phyloP scores from a whole-genome alignment of 2,329 filamentous ascomycete species.

The Monilinia aucupariae region DNA sequence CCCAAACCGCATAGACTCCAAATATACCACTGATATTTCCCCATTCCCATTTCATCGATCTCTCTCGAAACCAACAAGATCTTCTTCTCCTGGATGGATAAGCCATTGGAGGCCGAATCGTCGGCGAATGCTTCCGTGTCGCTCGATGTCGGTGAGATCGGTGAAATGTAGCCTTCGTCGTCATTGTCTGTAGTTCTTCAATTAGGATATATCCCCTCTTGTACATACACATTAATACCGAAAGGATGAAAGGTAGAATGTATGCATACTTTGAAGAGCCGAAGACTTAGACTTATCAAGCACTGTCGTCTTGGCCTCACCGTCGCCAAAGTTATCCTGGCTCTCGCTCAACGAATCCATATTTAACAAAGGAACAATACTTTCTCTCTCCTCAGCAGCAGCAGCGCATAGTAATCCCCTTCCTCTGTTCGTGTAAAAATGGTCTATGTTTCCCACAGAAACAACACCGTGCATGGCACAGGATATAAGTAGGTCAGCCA shows the following conservation, averaged over 20 bases:
- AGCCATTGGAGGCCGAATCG: background rate
- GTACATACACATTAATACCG: background rate
- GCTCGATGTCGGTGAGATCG: background rate
- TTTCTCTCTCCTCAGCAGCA: constrained; percentile 5
- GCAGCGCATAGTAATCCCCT: background rate
- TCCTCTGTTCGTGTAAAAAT: background rate
- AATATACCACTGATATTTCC: constrained; percentile 31
- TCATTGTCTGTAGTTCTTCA: background rate
- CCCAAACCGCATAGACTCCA: constrained; percentile 30
- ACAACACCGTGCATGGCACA: background rate
- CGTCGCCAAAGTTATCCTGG: background rate
- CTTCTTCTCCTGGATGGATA: constrained; percentile 22
- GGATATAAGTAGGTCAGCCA: background rate
- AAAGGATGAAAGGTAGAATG: background rate
- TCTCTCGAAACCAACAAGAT: constrained; percentile 21
- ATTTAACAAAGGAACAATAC: constrained; percentile 9
- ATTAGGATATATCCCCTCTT: background rate
- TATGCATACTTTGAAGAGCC: background rate
- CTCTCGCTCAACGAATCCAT: background rate
- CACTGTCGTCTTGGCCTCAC: background rate
- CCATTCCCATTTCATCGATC: constrained; percentile 27
- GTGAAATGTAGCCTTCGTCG: background rate
- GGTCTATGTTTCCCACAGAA: background rate
- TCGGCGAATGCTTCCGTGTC: background rate
- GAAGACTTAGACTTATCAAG: background rate